Evolutionary conservation across 164 flowering plant genomes (phyloP).

Genomic region (Vitis rotundifolia): DNA sequence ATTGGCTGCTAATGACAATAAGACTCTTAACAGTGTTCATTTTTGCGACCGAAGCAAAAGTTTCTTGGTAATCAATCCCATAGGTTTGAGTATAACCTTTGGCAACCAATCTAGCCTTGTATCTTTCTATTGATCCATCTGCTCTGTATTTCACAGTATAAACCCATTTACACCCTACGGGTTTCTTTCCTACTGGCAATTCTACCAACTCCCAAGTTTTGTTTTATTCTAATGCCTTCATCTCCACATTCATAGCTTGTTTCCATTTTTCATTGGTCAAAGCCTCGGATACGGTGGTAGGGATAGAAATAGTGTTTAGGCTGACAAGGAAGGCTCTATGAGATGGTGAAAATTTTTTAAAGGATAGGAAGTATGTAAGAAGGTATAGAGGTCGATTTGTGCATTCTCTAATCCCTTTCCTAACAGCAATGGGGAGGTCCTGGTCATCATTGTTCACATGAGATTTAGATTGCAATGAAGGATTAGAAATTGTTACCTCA

Average conservation of each 20-base stretch:
- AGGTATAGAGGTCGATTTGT: slow-evolving; percentile 4
- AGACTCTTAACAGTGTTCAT: not conserved
- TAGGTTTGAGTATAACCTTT: slow-evolving; percentile 9
- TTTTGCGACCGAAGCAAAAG: not conserved
- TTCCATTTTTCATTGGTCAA: too few species aligned
- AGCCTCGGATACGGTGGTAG: slow-evolving; percentile 15
- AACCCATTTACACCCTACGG: too few species aligned
- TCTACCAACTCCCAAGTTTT: not conserved
- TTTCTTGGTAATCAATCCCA: not conserved
- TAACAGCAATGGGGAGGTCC: slow-evolving; percentile 5
- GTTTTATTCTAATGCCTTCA: slow-evolving; percentile 4
- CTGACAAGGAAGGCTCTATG: slow-evolving; percentile 13
- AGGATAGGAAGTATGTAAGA: slow-evolving; percentile 8
- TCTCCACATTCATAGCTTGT: slow-evolving; percentile 13
- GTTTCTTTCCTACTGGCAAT: too few species aligned
- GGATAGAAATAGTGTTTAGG: slow-evolving; percentile 15
- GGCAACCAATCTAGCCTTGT: slow-evolving; percentile 8
- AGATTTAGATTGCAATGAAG: not conserved
- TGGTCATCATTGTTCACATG: not conserved
- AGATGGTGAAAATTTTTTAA: slow-evolving; percentile 9
- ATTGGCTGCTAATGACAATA: not conserved
- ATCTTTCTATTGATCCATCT: slow-evolving; percentile 2
- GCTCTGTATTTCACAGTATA: not conserved
- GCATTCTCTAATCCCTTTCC: slow-evolving; percentile 9
- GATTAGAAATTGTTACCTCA: slow-evolving; percentile 1